Base-by-base conservation (phyloP, 495 filamentous ascomycete genomes). In the Rostrohypoxylon terebratum region DNA sequence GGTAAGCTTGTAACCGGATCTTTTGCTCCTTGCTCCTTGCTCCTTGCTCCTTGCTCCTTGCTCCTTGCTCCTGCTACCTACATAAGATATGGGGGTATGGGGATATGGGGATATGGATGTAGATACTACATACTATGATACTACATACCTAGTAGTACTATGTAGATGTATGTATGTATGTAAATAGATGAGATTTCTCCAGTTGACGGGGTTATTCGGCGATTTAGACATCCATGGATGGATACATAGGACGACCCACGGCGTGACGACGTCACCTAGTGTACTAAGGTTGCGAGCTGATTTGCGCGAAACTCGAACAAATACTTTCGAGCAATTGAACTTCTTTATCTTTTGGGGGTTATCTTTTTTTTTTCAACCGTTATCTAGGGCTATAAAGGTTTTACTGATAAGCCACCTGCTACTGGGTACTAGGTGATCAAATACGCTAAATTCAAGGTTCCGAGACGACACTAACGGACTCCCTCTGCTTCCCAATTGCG, bases 191-290 rank as follows among this genome's bases (percentile, higher is more conserved):
- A 23, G 48, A 58, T 44, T 42, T 31, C 18, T 45, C 38, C 53
- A 59, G 59, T 59, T 63, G 59, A 63, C 59, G 38, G 25, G 42
- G 44, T 45, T 53, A 50, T 51, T 64, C 38, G 47, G 14, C 50
- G 54, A 25, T 16, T 59, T 66, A 6, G 42, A 45, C n/a, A n/a
- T n/a, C n/a, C n/a, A n/a, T n/a, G n/a, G n/a, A n/a, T n/a, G 1
- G 51, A 28, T 28, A 28, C 28, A 28, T 28, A 38, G 11, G 11
- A 53, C 13, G 11, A 31, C 59, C 70, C 53, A 64, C 70, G 64
- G 68, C 64, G 70, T 73, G 60, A 73, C 70, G 64, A 73, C 64
- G 70, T 73, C 65, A 73, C 70, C 70, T 14, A n/a, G n/a, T n/a
- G n/a, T n/a, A 54, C 25, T 20, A 59, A 18, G 13, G 11, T 8